Evolutionary conservation across 192 early-diverging fungal species (phyloP).

Genomic region (Diversispora epigaea): DNA sequence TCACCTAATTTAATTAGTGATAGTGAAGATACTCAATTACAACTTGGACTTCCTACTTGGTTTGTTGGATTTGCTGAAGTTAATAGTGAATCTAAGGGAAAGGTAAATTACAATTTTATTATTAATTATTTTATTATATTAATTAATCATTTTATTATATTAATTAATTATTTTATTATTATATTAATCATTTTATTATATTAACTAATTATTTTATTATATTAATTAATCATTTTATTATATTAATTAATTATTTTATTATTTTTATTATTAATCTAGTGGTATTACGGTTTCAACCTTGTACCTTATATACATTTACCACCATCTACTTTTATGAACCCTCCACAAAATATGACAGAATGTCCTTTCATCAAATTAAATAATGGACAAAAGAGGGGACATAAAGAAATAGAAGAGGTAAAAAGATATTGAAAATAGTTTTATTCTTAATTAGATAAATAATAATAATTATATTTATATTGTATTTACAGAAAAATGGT

Average conservation of each 20-base stretch:
- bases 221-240: neutral
- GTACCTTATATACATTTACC: slow-evolving; percentile 55
- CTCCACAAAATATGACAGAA: slow-evolving; percentile 56
- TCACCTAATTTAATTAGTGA: slow-evolving; percentile 22
- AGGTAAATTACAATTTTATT: slow-evolving; percentile 39
- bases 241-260: neutral
- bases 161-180: neutral
- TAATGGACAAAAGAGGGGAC: slow-evolving; percentile 5
- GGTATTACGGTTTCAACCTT: slow-evolving; percentile 93
- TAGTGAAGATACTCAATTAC: slow-evolving; percentile 31
- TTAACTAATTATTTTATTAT: neutral
- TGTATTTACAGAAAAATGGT: neutral
- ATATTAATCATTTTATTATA: neutral
- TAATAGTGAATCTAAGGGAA: slow-evolving; percentile 63
- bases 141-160: neutral
- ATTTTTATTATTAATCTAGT: slow-evolving; percentile 39
- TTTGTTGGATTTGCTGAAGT: slow-evolving; percentile 81
- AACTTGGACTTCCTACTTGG: slow-evolving; percentile 65
- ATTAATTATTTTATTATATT: neutral
- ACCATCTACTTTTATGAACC: slow-evolving; percentile 33
- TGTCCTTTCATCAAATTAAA: slow-evolving; percentile 45
- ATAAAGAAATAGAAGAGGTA: neutral
- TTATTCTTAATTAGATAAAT: too few species aligned
- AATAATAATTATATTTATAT: neutral
- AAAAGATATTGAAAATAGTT: neutral